Conservation (phyloP, 495 filamentous ascomycete genomes). For the Extremus antarcticus region DNA sequence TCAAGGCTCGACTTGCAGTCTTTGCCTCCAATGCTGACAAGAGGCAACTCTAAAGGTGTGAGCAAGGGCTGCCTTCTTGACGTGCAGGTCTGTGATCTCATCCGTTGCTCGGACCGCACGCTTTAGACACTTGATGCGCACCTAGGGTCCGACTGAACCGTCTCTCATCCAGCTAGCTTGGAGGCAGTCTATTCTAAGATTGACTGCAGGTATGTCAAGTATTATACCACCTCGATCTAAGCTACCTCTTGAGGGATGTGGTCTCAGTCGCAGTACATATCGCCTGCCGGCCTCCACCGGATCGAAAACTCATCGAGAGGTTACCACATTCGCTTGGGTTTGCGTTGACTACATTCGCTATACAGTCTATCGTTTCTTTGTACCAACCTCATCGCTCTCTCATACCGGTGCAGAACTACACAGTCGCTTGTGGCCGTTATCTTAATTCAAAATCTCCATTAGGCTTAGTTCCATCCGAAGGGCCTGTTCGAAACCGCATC, state of each 20-base stretch:
- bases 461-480: too few species aligned
- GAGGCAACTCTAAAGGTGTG: not conserved
- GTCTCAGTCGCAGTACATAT: conserved; percentile 1
- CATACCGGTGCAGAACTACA: not conserved
- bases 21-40: not conserved
- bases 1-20: not conserved
- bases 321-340: not conserved
- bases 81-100: conserved; percentile 5
- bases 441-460: too few species aligned
- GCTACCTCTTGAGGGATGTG: not conserved
- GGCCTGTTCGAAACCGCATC: too few species aligned
- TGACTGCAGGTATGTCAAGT: not conserved
- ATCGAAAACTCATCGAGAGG: not conserved
- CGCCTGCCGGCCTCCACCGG: conserved; percentile 1
- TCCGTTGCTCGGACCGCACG: not conserved
- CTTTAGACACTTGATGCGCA: not conserved
- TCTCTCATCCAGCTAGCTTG: conserved; percentile 3
- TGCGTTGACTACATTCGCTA: not conserved
- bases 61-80: not conserved
- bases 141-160: not conserved
- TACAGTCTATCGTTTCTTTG: not conserved
- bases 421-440: too few species aligned
- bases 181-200: conserved; percentile 7
- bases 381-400: too few species aligned
- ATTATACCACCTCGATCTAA: conserved; percentile 4